Base-by-base conservation (phyloP, 129 eudicot species). In the Flaveria linearis region DNA sequence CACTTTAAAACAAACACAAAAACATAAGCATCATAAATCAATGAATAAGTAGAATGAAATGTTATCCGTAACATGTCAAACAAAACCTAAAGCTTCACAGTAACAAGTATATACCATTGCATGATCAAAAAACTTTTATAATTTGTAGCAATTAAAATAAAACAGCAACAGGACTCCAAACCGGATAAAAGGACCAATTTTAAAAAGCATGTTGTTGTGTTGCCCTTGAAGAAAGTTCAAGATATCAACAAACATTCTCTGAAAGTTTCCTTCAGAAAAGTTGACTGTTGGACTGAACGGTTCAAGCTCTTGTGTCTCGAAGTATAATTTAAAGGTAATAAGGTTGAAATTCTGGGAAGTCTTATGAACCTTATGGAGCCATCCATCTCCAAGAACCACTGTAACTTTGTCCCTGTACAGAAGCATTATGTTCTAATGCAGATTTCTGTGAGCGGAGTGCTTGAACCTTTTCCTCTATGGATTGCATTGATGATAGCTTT, bases 301-400 rank as follows among this genome's bases (percentile, higher is more conserved):
- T 75, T 62, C 49, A 33, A 47, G 58, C 60, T 75, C 49, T 78
- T 56, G 42, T 58, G 3, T 77, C 53, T 68, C 52, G 1, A 75
- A 58, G 11, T 69, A 78, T 69, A 30, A 57, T 30, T 60, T 68
- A 23, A 55, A 68, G 58, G 65, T 72, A 81, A 68, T 52, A 36
- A 79, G 11, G 71, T 63, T 61, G 56, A 56, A 67, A 15, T 16
- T 63, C 15, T 25, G 41, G 60, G 51, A 58, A 17, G 52, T 61
- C 55, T 30, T 49, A 41, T 55, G 68, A 30, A 68, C 63, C 15
- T 68, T 84, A 89, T 42, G 87, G 87, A 76, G 87, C 74, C 71
- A 90, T 82, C 93, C 92, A 87, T 72, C 88, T 87, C 95, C 96
- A 94, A 84, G 88, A 83, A 15, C 92, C 91, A 55, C 92, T 84